Base-by-base conservation (phyloP, 441 rosid species). In the Eutrema salsugineum region DNA sequence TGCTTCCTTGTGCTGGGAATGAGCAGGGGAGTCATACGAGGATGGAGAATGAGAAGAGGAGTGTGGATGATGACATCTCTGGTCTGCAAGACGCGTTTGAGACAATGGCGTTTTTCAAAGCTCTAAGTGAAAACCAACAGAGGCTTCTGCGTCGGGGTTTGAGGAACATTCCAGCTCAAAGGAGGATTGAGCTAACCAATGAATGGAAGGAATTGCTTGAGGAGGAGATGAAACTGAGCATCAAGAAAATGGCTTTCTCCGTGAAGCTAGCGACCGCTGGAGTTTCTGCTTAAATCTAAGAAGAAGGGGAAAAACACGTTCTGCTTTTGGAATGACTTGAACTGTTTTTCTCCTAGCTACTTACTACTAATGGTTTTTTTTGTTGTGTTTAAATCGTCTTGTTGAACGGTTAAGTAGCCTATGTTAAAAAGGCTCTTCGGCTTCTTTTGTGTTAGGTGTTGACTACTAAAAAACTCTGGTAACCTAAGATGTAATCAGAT, bases 181-280 rank as follows among this genome's bases (percentile, higher is more conserved):
- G 24, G 14, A 54, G 28, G 11, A 68, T 55, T 32, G 63, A 68
- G 33, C 28, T 68, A n/a, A 12, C 8, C 0, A 44, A 30, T 3
- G 72, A 55, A 32, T 68, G 63, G 64, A 33, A 55, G 11, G 35
- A 63, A 2, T 68, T 68, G 46, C 22, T 68, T 32, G 35, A 36
- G n/a, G 63, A 55, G 19, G 55, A 68, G 5, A 17, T 40, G 54
- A 11, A 19, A 30, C 4, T 54, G 42, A 17, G 30, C 19, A 28
- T 66, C 51, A 54, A 54, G 60, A 54, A 30, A 15, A 4, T 54
- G 39, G 39, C 32, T 35, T 64, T 64, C 22, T 6, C 22, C 2
- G 15, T 24, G 0, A 65, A 65, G 47, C 58, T 65, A 49, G 35
- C 20, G 2, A 33, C 1, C 12, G 8, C 43, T 9, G 12, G 11